Conservation (phyloP, 805 yeast genomes). For the Hanseniaspora thailandica region DNA sequence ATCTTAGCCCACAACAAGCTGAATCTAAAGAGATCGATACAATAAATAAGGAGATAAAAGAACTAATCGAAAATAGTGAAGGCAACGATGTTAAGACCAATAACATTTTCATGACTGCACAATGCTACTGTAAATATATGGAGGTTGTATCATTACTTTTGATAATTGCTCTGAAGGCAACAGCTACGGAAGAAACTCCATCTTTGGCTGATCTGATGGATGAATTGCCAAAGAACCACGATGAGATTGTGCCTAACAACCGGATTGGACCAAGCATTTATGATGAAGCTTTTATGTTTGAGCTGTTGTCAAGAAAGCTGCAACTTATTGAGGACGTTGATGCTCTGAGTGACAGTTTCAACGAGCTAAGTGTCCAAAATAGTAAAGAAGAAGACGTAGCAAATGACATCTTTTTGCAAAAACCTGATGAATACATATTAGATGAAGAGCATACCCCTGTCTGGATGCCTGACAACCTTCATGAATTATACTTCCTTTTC, state of each 20-base stretch:
- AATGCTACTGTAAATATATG: background rate
- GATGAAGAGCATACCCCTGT: background rate
- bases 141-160: background rate
- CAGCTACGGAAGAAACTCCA: background rate
- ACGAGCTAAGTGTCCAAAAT: background rate
- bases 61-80: no score
- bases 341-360: background rate
- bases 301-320: background rate
- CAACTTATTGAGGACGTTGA: background rate
- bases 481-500: background rate
- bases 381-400: background rate
- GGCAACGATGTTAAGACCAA: no score
- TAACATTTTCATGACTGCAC: background rate
- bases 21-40: background rate
- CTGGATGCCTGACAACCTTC: background rate
- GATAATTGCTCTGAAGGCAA: background rate
- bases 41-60: no score
- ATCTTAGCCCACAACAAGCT: no score
- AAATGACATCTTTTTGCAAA: background rate
- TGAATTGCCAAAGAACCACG: background rate
- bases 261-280: background rate
- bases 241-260: background rate
- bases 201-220: background rate
- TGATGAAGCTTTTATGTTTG: background rate
- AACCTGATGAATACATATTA: background rate